Evolutionary conservation across 1,139 yeast species (phyloP).

Genomic region (Wickerhamomyces sp.): DNA sequence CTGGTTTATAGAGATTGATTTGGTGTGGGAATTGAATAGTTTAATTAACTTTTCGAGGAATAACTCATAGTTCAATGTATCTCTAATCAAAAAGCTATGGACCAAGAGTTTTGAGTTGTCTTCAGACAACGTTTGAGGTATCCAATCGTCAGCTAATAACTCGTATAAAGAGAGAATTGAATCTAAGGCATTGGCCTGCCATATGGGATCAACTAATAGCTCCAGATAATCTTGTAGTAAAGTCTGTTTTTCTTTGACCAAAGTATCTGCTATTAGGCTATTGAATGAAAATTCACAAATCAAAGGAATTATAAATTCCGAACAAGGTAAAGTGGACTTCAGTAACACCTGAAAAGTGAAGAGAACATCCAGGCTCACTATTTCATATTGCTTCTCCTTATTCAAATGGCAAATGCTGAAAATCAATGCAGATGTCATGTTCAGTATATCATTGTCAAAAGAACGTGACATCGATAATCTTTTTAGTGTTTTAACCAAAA

Average conservation of each 20-base stretch:
- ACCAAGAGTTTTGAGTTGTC: conserved; percentile 12
- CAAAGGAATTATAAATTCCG: conserved; percentile 60
- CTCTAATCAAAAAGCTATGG: conserved; percentile 12
- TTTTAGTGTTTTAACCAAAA: conserved; percentile 18
- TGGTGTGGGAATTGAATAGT: conserved; percentile 10
- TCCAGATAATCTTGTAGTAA: conserved; percentile 43
- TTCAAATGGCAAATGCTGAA: conserved; percentile 60
- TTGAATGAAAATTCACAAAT: conserved; percentile 55
- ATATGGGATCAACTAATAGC: conserved; percentile 54
- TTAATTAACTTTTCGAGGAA: conserved; percentile 17
- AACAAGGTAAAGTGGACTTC: conserved; percentile 43
- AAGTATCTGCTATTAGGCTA: conserved; percentile 39
- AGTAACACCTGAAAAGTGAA: conserved; percentile 47
- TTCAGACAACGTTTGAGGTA: conserved; percentile 11
- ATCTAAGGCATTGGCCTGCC: conserved; percentile 69
- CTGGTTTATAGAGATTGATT: conserved; percentile 16
- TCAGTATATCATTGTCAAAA: conserved; percentile 39
- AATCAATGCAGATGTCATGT: conserved; percentile 40
- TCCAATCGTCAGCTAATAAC: conserved; percentile 4
- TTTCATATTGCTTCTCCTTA: conserved; percentile 45
- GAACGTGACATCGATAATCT: conserved; percentile 25
- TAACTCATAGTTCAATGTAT: conserved; percentile 17
- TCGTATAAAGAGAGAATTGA: conserved; percentile 34
- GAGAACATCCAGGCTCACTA: conserved; percentile 50
- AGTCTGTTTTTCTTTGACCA: conserved; percentile 35